Conservation (phyloP, 768 basidiomycete species). For the Pleurotus salmoneostramineus region DNA sequence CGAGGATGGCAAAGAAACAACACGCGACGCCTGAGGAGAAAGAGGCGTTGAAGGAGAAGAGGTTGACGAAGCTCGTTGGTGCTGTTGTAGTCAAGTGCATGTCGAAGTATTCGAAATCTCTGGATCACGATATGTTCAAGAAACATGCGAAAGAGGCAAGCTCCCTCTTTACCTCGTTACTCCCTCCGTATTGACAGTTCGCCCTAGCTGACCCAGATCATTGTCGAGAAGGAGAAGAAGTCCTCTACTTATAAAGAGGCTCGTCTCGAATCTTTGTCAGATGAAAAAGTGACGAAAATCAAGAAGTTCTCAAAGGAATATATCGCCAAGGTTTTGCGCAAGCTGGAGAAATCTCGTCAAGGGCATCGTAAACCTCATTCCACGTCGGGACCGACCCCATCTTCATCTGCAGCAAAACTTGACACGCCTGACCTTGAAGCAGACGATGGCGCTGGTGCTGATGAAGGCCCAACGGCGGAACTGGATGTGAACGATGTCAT, state of each 20-base stretch:
- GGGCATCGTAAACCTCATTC: slow-evolving; percentile 23
- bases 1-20: slow-evolving; percentile 35
- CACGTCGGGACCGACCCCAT: slow-evolving; percentile 20
- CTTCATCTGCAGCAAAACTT: slow-evolving; percentile 32
- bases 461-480: slow-evolving; percentile 18
- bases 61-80: slow-evolving; percentile 77
- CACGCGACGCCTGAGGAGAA: slow-evolving; percentile 54
- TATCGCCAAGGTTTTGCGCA: slow-evolving; percentile 73
- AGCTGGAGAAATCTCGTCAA: slow-evolving; percentile 47
- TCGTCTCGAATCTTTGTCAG: slow-evolving; percentile 70
- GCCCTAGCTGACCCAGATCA: slow-evolving; percentile 72
- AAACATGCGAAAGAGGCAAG: slow-evolving; percentile 91
- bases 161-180: neutral
- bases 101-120: slow-evolving; percentile 78
- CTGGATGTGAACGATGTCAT: slow-evolving; percentile 42
- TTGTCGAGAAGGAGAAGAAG: slow-evolving; percentile 96
- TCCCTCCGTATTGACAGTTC: neutral
- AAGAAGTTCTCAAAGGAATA: slow-evolving; percentile 94
- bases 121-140: slow-evolving; percentile 86
- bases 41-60: slow-evolving; percentile 76
- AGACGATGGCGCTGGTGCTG: slow-evolving; percentile 24
- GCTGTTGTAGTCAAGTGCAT: slow-evolving; percentile 89
- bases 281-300: slow-evolving; percentile 87
- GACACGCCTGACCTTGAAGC: slow-evolving; percentile 38
- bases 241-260: slow-evolving; percentile 73